Base-by-base conservation (phyloP, 2,329 filamentous ascomycete genomes). In the Paecilomyces niveus region DNA sequence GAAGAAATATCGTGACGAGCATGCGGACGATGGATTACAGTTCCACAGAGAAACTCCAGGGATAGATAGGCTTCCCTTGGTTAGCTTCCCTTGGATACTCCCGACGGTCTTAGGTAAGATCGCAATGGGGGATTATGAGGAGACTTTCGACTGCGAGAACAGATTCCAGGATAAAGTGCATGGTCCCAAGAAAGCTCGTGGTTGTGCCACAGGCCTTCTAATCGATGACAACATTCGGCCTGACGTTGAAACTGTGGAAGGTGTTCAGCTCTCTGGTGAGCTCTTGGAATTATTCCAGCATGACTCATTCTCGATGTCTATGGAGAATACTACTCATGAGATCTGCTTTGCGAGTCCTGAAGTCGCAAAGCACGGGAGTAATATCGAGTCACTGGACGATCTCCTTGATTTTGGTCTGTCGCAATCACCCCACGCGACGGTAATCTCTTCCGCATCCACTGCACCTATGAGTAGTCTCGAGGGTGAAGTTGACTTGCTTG, bases 51-150 rank as follows among this genome's bases (percentile, higher is more conserved):
- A 59, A 22, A 63, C 59, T 1, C 59, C 59, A 3, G 61, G 60
- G 26, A 63, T 62, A 31, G 59, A 61, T 8, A 75, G 77, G 1
- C 88, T 92, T 80, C 93, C 94, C 0, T 78, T 97, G 8, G 94
- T 97, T 65, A 94, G 88, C 59, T 97, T 97, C 66, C 93, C 94
- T 0, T 99, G 94, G 94, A 78, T 97, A 1, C 96, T 97, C 63
- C 81, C 86, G 11, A 81, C 82, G 52, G 83, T 91, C 59, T 78
- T 96, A 3, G 87, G 88, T 1, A 81, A 81, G 54, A 86, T 96
- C 65, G 89, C 88, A 1, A 84, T 75, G 26, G 73, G 72, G 1
- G 65, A 67, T 31, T 72, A 64, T 56, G 68, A 73, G 15, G 55
- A 53, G 62, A 57, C 32, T 32, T 7, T 18, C 35, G 32, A 13